Base-by-base conservation (phyloP, 2,329 filamentous ascomycete species). In the Coniochaeta pulveracea region DNA sequence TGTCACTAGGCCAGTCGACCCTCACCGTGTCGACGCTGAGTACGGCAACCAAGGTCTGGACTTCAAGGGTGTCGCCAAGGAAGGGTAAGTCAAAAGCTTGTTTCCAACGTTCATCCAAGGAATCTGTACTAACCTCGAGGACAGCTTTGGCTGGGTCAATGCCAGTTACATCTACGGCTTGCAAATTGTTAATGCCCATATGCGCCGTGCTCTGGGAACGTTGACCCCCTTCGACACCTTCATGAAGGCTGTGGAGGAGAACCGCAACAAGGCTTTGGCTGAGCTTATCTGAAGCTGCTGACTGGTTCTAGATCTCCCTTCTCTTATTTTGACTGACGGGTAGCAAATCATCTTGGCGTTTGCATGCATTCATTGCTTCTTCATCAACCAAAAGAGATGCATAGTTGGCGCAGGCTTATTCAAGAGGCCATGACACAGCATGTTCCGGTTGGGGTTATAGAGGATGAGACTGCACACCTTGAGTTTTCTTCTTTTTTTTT, bases 1-100 rank as follows among this genome's bases (percentile, higher is more conserved):
- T 57, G 91, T 98, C 39, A 96, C 89, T 14, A 68, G 85, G 36
- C 79, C 82, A 5, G 76, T 88, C 36, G 88, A 94, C 49, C 88
- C 91, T 23, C 91, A 96, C 59, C 80, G 83, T 40, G 91, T 96
- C 10, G 85, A 93, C 56, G 91, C 89, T 37, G 91, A 98, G 60
- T 98, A 98, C 52, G 91, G 91, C 6, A 98, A 98, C 57, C 91
- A 98, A 56, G 91, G 91, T 3, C 66, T 82, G 32, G 85, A 95
- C 52, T 95, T 96, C 63, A 93, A 93, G 62, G 89, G 89, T 24
- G 88, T 94, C 45, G 85, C 89, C 34, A 85, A 85, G 47, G 89
- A 96, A 75, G 89, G 89, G 85, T 94, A 64, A 71, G 83, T 76
- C 6, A 14, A n/a, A 26, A 26, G 3, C 21, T n/a, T 36, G 29